Conservation (phyloP, 2,329 filamentous ascomycete genomes). For the Coniosporium tulheliwenetii region DNA sequence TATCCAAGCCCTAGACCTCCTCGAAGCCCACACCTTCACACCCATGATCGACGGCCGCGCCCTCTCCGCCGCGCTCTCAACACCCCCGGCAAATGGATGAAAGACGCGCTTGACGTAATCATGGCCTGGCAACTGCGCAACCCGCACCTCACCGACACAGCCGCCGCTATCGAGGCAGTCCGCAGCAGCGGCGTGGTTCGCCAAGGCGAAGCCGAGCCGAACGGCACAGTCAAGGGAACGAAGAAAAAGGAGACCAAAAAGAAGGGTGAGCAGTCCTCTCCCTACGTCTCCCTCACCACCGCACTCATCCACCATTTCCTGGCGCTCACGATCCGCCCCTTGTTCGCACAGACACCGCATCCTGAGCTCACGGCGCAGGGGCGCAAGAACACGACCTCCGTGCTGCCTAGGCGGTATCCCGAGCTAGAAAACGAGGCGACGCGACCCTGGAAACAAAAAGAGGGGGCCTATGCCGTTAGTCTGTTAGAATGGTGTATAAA, state of each 20-base stretch:
- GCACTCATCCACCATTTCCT: constrained; percentile 41
- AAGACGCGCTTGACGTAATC: constrained; percentile 59
- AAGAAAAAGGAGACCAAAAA: constrained; percentile 6
- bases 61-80: constrained; percentile 50
- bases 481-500: constrained; percentile 47
- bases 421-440: constrained; percentile 22
- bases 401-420: constrained; percentile 19
- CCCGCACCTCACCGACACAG: constrained; percentile 45
- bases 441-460: constrained; percentile 45
- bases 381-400: constrained; percentile 33
- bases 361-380: constrained; percentile 40
- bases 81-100: constrained; percentile 70
- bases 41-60: constrained; percentile 55
- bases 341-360: constrained; percentile 46
- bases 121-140: constrained; percentile 82
- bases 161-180: constrained; percentile 29
- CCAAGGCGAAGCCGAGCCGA: constrained; percentile 2
- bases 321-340: constrained; percentile 45
- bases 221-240: not conserved
- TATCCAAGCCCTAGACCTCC: constrained; percentile 33
- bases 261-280: constrained; percentile 24
- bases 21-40: constrained; percentile 32
- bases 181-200: constrained; percentile 6
- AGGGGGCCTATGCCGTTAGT: constrained; percentile 33
- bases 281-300: constrained; percentile 18